Conservation (phyloP, 2,329 filamentous ascomycete genomes). For the Sphaerostilbella broomeana region DNA sequence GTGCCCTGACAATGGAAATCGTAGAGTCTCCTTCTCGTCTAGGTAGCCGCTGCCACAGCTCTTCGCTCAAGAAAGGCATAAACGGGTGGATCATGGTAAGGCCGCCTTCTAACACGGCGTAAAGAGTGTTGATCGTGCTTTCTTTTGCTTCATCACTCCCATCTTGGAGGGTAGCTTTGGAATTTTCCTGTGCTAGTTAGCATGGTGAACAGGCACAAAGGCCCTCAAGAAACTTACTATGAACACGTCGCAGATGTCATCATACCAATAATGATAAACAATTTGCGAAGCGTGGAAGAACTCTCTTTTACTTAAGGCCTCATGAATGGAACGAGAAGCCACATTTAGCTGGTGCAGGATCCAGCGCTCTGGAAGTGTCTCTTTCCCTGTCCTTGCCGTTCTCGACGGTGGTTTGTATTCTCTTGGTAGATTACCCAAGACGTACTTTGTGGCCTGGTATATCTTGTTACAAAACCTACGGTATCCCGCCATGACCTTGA, state of each 20-base stretch:
- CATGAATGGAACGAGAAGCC: constrained; percentile 59
- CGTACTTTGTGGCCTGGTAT: constrained; percentile 84
- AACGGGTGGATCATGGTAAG: constrained; percentile 64
- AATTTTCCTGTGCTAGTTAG: no score
- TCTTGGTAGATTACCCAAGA: constrained; percentile 61
- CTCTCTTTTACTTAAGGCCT: constrained; percentile 54
- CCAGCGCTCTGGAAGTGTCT: constrained; percentile 33
- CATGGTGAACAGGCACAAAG: no score
- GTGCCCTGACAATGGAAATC: constrained; percentile 57
- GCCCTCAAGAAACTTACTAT: constrained; percentile 63
- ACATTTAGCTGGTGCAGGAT: constrained; percentile 61
- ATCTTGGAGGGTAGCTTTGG: constrained; percentile 64
- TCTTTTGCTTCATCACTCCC: constrained; percentile 58
- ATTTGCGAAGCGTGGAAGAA: constrained; percentile 61
- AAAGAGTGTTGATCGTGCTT: constrained; percentile 66
- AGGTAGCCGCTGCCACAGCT: constrained; percentile 70
- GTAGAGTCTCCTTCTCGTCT: constrained; percentile 57
- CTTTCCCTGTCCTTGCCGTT: constrained; percentile 18
- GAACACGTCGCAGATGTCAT: constrained; percentile 36
- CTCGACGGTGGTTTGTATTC: constrained; percentile 51
- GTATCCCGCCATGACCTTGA: constrained; percentile 80
- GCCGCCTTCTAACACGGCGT: constrained; percentile 64
- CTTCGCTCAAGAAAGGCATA: constrained; percentile 66
- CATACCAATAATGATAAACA: constrained; percentile 56
- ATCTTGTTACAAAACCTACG: constrained; percentile 86